Conservation (phyloP, 1,284 basidiomycete species). For the Papiliotrema fonsecae region DNA sequence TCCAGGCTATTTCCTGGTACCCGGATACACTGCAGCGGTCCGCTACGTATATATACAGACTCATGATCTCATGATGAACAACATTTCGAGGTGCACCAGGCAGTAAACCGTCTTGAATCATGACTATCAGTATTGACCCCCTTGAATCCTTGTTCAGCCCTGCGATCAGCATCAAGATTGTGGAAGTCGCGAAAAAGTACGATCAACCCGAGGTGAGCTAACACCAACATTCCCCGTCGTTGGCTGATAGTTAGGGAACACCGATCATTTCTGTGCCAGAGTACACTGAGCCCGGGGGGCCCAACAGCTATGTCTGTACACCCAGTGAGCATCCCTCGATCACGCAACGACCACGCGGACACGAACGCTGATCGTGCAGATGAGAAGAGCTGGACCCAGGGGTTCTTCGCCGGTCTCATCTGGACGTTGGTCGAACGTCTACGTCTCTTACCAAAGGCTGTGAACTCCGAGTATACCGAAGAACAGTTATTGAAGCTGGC, state of each 20-base stretch:
- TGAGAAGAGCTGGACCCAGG: slow-evolving; percentile 33
- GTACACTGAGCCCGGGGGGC: slow-evolving; percentile 30
- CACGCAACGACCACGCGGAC: too few relatives aligned
- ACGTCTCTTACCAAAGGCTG: slow-evolving; percentile 14
- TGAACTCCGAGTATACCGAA: slow-evolving; percentile 17
- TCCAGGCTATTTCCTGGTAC: too few relatives aligned
- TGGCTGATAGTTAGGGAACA: slow-evolving; percentile 10
- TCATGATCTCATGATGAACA: too few relatives aligned
- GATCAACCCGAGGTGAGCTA: slow-evolving; percentile 21
- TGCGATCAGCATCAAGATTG: slow-evolving; percentile 21
- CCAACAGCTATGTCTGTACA: slow-evolving; percentile 30
- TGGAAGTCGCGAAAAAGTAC: slow-evolving; percentile 37
- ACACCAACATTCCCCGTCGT: neutral
- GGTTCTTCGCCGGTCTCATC: slow-evolving; percentile 37
- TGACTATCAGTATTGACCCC: too few relatives aligned
- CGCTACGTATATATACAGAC: too few relatives aligned
- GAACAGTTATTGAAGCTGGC: slow-evolving; percentile 27
- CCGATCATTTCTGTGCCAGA: slow-evolving; percentile 27
- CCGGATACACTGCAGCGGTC: too few relatives aligned
- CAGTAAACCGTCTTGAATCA: too few relatives aligned
- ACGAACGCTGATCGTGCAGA: slow-evolving; percentile 10
- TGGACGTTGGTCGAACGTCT: slow-evolving; percentile 34
- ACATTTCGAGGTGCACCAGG: too few relatives aligned
- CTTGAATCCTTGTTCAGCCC: neutral
- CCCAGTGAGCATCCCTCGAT: slow-evolving; percentile 17